A percentile compares a stretch with the other conserved stretches of the same genome.
phyloP scores from a whole-genome alignment of 495 filamentous ascomycete genomes.

The Hyaloscypha hepaticicola region DNA sequence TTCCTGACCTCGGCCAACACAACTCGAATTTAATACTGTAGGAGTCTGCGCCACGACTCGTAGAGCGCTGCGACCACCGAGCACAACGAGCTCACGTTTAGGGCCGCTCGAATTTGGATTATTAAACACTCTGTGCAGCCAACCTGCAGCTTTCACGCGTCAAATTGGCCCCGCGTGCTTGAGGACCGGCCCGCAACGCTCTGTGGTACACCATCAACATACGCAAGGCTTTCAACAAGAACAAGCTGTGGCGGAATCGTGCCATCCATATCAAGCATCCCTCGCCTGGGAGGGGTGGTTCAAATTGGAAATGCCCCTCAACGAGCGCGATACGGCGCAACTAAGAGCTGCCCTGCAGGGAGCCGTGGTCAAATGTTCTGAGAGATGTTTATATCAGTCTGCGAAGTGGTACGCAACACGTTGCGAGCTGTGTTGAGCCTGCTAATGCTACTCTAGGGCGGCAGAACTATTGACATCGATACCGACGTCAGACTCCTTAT shows the following conservation, averaged over 20 bases:
- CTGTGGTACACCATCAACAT: conserved; percentile 5
- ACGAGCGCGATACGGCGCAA: conserved; percentile 46
- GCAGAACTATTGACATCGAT: conserved; percentile 91
- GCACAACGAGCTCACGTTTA: neutral
- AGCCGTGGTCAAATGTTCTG: conserved; percentile 85
- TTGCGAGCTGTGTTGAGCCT: conserved; percentile 16
- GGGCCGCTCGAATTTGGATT: neutral
- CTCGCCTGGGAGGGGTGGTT: neutral
- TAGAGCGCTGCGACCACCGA: neutral
- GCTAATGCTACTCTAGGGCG: conserved; percentile 57
- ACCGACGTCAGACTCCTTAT: conserved; percentile 35
- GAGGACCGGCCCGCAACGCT: conserved; percentile 8
- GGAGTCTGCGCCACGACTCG: neutral
- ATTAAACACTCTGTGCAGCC: neutral
- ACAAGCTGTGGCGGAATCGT: neutral
- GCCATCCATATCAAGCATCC: neutral
- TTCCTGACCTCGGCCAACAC: neutral
- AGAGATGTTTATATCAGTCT: conserved; percentile 93
- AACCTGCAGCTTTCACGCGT: neutral
- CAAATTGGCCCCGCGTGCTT: neutral
- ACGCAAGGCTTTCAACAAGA: conserved; percentile 6
- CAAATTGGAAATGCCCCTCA: conserved; percentile 34
- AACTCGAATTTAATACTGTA: neutral
- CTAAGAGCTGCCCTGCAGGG: conserved; percentile 68
- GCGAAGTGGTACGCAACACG: conserved; percentile 77